These are phyloP conservation scores for Ceratocystis destructans DNA, from an alignment of 2,329 filamentous ascomycete genomes.

Conservation along the genomic window DNA sequence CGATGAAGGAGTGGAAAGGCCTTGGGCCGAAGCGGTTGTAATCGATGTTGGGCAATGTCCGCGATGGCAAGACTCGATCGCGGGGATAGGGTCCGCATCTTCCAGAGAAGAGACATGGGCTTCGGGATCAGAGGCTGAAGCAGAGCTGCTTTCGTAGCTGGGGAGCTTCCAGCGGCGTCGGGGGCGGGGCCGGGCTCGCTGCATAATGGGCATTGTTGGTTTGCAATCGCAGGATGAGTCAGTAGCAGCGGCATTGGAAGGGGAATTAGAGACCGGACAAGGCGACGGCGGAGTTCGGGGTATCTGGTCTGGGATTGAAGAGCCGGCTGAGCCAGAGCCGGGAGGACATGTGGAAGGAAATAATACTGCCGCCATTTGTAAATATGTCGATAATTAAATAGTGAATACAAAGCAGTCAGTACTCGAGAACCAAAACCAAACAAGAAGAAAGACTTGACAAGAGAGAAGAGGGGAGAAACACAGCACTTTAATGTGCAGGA, in stretches of 20 bases:
- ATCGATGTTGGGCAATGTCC: neutral
- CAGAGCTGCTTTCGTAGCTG: conserved; percentile 4
- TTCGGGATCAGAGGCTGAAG: neutral
- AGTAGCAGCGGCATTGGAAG: neutral
- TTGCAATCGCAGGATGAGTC: neutral
- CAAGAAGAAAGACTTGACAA: neutral
- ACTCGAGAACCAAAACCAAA: neutral
- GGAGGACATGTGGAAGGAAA: neutral
- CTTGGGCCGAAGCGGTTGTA: neutral
- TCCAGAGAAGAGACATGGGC: neutral
- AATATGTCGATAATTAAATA: conserved; percentile 5
- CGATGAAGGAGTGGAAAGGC: conserved; percentile 2
- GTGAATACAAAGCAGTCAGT: conserved; percentile 2
- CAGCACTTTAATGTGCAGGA: no score
- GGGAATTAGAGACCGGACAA: neutral
- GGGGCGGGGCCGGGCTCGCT: conserved; percentile 10
- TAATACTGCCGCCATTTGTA: conserved; percentile 13
- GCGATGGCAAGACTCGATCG: neutral
- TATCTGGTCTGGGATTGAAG: neutral
- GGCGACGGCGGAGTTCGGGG: neutral
- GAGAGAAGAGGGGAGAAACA: neutral
- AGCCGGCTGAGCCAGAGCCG: neutral
- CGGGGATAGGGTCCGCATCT: neutral
- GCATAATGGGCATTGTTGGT: conserved; percentile 12
- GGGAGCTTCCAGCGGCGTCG: conserved; percentile 5